phyloP scores from a whole-genome alignment of 2,329 filamentous ascomycete species.

The Saccharata proteae region DNA sequence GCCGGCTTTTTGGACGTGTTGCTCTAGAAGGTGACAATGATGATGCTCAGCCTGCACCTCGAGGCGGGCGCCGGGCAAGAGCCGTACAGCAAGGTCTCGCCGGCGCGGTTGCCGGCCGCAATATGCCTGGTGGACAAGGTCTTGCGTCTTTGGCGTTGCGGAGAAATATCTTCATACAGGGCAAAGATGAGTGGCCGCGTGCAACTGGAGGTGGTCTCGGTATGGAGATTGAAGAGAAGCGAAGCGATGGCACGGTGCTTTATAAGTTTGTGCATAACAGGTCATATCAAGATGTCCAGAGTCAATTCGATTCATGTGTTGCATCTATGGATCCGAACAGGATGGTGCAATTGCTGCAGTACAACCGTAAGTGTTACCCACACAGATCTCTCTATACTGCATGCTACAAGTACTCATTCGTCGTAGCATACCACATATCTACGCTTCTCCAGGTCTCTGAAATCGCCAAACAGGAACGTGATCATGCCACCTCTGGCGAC shows the following conservation, averaged over 20 bases:
- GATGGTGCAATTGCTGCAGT: conserved; percentile 62
- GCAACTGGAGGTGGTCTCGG: conserved; percentile 68
- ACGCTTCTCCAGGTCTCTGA: conserved; percentile 88
- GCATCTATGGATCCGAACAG: conserved; percentile 72
- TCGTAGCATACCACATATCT: conserved; percentile 71
- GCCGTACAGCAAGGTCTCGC: conserved; percentile 45
- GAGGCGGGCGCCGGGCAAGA: conserved; percentile 43
- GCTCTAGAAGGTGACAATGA: conserved; percentile 47
- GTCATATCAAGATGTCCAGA: conserved; percentile 62
- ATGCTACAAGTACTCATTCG: conserved; percentile 9
- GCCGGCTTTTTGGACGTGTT: conserved; percentile 54
- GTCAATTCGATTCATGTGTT: conserved; percentile 66
- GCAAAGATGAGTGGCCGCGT: conserved; percentile 76
- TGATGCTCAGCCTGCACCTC: conserved; percentile 34
- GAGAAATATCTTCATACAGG: conserved; percentile 74
- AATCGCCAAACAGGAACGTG: conserved; percentile 82
- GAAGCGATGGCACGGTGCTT: conserved; percentile 48
- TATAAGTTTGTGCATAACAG: conserved; percentile 69
- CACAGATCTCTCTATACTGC: no score
- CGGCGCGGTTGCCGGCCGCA: conserved; percentile 42
- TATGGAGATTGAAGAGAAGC: conserved; percentile 58
- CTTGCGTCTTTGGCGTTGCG: conserved; percentile 60
- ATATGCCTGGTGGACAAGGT: conserved; percentile 47
- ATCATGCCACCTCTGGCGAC: conserved; percentile 74
- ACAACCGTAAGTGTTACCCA: conserved; percentile 48